Base-by-base conservation (phyloP, 202 grass and related monocot species). In the Saccharum hybrid region DNA sequence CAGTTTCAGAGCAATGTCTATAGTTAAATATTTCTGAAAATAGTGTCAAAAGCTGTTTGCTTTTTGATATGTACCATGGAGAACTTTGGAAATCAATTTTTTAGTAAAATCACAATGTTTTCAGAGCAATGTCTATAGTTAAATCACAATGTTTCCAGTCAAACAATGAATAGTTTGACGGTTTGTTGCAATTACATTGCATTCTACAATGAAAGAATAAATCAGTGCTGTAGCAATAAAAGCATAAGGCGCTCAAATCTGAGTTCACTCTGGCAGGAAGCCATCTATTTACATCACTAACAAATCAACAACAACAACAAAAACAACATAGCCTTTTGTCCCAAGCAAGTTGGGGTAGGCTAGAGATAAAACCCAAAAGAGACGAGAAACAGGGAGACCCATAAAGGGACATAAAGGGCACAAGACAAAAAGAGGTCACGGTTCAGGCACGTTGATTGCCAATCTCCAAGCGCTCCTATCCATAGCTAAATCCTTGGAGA, bases 1-100 rank as follows among this genome's bases (percentile, higher is more conserved):
- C 45, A 81, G 65, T 31, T 71, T 65, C 57, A 86, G 52, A 67
- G 10, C 59, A 60, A 85, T 72, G 71, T 23, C 64, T 82, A 40
- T 46, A 15, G 46, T 21, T 26, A 71, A 43, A 34, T 15, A n/a
- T 33, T 15, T 81, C 6, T 6, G 12, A 61, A 78, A 46, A 45
- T 4, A 51, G 5, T 56, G 13, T 4, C 23, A 38, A 77, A 56
- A 78, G 15, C 0, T 8, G 23, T 42, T 46, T 34, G 11, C 30
- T 63, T 54, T 54, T 42, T 80, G 76, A 41, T 69, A 1, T 68
- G 3, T 16, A 33, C 19, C 5, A 7, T 8, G 11, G 22, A 73
- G 45, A 73, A 18, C 48, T 4, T 16, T 19, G 16, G 12, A 74
- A 74, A 2, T 19, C 46, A 66, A 9, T 0, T 37, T 34, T 66